These are phyloP conservation scores for Staphylotrichum longicolle DNA, from an alignment of 495 filamentous ascomycete genomes.

Conservation along the genomic window DNA sequence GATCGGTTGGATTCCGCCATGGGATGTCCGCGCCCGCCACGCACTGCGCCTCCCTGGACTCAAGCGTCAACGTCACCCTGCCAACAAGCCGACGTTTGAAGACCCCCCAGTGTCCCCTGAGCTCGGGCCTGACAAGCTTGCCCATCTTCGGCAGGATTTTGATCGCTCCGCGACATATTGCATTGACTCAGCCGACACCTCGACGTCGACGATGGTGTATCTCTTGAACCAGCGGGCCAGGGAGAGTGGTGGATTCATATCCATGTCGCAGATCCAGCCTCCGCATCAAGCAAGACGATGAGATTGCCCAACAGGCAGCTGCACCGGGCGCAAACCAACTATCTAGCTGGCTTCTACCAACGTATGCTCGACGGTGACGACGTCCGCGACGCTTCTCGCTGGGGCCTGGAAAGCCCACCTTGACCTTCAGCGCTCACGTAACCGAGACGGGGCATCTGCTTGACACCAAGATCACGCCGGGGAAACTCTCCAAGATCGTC, in stretches of 20 bases:
- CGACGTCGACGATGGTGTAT: slow-evolving; percentile 90
- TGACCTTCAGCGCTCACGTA: slow-evolving; percentile 81
- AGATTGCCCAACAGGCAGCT: slow-evolving; percentile 62
- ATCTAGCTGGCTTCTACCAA: slow-evolving; percentile 68
- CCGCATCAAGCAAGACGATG: slow-evolving; percentile 62
- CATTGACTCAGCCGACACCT: slow-evolving; percentile 70
- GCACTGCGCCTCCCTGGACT: slow-evolving; percentile 55
- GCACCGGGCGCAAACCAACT: slow-evolving; percentile 63
- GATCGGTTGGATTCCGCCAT: slow-evolving; percentile 75
- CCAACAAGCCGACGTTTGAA: neutral
- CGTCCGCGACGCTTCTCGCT: slow-evolving; percentile 65
- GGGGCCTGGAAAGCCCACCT: slow-evolving; percentile 58
- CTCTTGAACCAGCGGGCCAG: slow-evolving; percentile 61
- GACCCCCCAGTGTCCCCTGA: neutral
- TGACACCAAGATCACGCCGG: slow-evolving; percentile 69
- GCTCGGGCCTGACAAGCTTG: slow-evolving; percentile 47
- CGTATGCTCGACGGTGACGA: slow-evolving; percentile 68
- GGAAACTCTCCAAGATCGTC: slow-evolving; percentile 67
- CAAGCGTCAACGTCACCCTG: slow-evolving; percentile 42
- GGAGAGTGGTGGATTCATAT: slow-evolving; percentile 79
- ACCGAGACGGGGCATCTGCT: slow-evolving; percentile 60
- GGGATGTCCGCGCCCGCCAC: slow-evolving; percentile 71
- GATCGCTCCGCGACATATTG: slow-evolving; percentile 70
- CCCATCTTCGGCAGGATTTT: slow-evolving; percentile 67
- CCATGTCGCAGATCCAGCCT: slow-evolving; percentile 91